Conservation (phyloP, 352 stramenopile species). For the Thalassiosira hispida region DNA sequence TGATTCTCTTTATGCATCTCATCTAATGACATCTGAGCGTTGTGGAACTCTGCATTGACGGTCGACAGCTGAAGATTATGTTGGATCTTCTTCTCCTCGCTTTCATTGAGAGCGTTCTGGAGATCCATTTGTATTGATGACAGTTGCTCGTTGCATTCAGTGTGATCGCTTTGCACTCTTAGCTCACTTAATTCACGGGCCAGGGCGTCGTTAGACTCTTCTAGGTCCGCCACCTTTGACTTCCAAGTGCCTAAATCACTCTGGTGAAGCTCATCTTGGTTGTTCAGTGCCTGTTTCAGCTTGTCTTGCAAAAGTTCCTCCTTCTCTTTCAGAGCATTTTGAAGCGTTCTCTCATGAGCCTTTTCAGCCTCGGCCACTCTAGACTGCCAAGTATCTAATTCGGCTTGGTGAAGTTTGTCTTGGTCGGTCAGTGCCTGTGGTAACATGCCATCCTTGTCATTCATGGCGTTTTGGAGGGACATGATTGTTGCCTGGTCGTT, state of each 20-base stretch:
- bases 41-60: constrained; percentile 52
- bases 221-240: constrained; percentile 11
- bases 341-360: constrained; percentile 15
- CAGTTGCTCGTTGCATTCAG: constrained; percentile 35
- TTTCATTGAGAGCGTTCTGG: constrained; percentile 30
- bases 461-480: constrained; percentile 31
- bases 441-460: constrained; percentile 15
- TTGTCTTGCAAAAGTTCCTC: neutral
- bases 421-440: constrained; percentile 16
- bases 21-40: constrained; percentile 40
- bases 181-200: constrained; percentile 3
- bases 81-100: constrained; percentile 27
- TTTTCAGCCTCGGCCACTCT: constrained; percentile 10
- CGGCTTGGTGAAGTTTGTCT: constrained; percentile 16
- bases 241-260: constrained; percentile 14
- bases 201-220: constrained; percentile 22
- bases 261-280: constrained; percentile 17
- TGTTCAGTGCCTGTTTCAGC: neutral
- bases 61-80: constrained; percentile 45
- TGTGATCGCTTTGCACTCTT: constrained; percentile 11
- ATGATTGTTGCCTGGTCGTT: constrained; percentile 18
- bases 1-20: constrained; percentile 54
- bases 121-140: constrained; percentile 38
- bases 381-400: constrained; percentile 11
- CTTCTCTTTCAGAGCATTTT: constrained; percentile 18